phyloP scores from a whole-genome alignment of 345 rosid genomes.

The Euphorbia pulcherrima region DNA sequence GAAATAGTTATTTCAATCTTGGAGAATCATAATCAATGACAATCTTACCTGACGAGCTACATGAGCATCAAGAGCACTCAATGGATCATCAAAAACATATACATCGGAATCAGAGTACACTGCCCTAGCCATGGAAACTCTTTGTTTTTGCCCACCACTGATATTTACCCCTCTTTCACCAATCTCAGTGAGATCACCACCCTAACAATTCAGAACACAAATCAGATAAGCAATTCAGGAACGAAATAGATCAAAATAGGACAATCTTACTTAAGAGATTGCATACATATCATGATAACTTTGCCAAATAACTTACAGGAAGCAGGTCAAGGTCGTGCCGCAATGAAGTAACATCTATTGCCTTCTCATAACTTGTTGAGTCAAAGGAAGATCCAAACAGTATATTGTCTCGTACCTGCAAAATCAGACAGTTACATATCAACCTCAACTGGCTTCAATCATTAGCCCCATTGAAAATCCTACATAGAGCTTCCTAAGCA shows the following conservation, averaged over 20 bases:
- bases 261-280: constrained; percentile 15
- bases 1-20: not conserved
- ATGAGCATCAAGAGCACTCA: constrained; percentile 98
- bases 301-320: constrained; percentile 57
- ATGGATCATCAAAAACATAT: constrained; percentile 90
- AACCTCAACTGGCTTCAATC: constrained; percentile 2
- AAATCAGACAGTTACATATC: not conserved
- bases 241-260: not conserved
- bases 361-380: constrained; percentile 64
- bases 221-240: constrained; percentile 19
- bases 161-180: constrained; percentile 99
- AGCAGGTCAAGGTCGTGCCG: constrained; percentile 88
- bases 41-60: constrained; percentile 86
- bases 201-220: constrained; percentile 49
- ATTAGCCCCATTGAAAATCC: not conserved
- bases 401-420: constrained; percentile 89
- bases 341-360: constrained; percentile 85
- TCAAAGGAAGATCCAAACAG: constrained; percentile 87
- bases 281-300: constrained; percentile 10
- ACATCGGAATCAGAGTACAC: constrained; percentile 89
- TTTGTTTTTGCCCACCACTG: constrained; percentile 99
- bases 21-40: not conserved
- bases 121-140: constrained; percentile 99
- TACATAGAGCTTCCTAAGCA: not conserved
- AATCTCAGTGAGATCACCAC: constrained; percentile 99